Evolutionary conservation across 2,329 filamentous ascomycete genomes (phyloP), one percentile per base, ranked within the genome.

Genomic region (Emydomyces testavorans): DNA sequence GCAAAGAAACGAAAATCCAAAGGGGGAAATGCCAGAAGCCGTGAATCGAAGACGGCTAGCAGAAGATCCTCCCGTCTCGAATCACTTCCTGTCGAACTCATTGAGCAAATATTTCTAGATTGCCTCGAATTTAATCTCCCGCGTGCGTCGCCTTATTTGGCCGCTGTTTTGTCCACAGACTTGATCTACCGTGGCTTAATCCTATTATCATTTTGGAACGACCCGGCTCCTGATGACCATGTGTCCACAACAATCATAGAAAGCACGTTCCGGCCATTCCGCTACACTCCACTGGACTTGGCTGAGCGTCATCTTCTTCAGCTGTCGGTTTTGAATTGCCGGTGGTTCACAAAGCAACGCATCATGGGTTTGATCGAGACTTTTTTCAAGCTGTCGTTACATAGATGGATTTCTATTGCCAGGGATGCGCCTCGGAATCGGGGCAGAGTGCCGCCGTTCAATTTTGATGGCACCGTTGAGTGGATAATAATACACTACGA

Each of bases 91-190:
- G 57, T 65, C 2, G 74, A 77, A 56, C 57, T 77, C 10, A 62
- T 76, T n/a, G 69, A 76, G 53, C 62, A 66, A 34, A 74, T 77
- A 38, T 76, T 76, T 51, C 60, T 72, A n/a, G 57, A 66, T 23
- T 66, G 68, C 4, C 55, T 69, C 20, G 72, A 75, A 52, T 53
- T 71, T 26, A 67, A 71, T 31, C 56, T 74, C 1, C 62, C 69
- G 2, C 60, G 60, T 13, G 62, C 65, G 4, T 76, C 73, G 0
- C 60, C 59, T 0, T 51, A 58, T 8, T 55, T 77, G 7, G 64
- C 63, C 7, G 55, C 57, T 0, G 62, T 61, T 1, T 52, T 73
- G 8, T 69, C 69, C 0, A 61, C 62, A 7, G 65, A 68, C 37
- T 58, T 61, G 2, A 61, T 72, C 3, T 72, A 70, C 42, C 56